Evolutionary conservation across 768 basidiomycete species (phyloP), one percentile per base, ranked within the genome.

Genomic region (Cystofilobasidium bisporidii): DNA sequence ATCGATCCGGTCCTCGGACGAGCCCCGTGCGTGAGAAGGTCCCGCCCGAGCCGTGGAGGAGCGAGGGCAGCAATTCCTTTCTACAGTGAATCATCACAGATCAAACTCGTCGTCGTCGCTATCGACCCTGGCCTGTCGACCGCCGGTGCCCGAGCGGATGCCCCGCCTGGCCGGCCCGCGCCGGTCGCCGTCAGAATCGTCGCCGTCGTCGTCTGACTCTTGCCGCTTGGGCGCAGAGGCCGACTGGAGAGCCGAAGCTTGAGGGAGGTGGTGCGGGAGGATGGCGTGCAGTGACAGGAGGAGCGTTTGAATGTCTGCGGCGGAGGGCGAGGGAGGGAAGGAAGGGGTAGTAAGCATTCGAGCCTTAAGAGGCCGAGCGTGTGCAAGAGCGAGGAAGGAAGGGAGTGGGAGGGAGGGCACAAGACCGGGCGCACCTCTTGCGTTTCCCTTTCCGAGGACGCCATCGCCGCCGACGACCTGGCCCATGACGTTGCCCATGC

Each of bases 401-500:
- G 48, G 48, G 48, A 30, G 18, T 1, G 32, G n/a, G 11, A 43
- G 59, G 50, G n/a, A n/a, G 50, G 41, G 10, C 17, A 33, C n/a
- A 28, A 8, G 24, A 47, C 30, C 24, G 24, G 47, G 30, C 41
- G 20, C 50, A 91, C 94, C 93, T 81, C 89, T 85, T 12, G 87
- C 78, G 20, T 80, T 81, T 56, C 91, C 87, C 71, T 78, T 74
- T 15, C 79, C 78, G 28, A 73, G 74, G 41, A 78, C 69, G 6
- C 76, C 74, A 41, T 81, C 79, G 67, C 91, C 89, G 9, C 85
- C 86, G 18, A 89, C 81, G 17, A 96, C 80, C 76, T 97, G 91
- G 70, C 88, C 87, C 57, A 83, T 80, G 40, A 98, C 87, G 53
- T 92, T 87, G n/a, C 96, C 96, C 72, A 87, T 87, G 56, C 88